These are phyloP conservation scores for Cyclotella cryptica DNA, from an alignment of 108 stramenopile genomes.

Conservation along the genomic window DNA sequence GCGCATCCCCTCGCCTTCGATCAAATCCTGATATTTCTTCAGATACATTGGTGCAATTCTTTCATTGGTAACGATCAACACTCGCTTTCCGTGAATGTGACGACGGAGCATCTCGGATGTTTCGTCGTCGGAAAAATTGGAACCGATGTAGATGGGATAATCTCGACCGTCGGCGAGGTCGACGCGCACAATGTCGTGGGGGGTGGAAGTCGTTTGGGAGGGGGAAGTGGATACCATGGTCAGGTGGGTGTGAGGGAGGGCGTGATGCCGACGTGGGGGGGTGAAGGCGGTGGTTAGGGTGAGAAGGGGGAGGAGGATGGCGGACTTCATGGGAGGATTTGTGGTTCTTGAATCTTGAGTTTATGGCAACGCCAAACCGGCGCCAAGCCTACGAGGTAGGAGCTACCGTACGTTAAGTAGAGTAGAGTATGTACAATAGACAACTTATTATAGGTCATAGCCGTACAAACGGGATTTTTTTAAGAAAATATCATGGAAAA, in stretches of 20 bases:
- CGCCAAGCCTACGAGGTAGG: too few relatives aligned
- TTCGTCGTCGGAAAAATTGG: slow-evolving; percentile 67
- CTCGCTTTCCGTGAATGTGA: slow-evolving; percentile 67
- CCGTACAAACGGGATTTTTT: too few relatives aligned
- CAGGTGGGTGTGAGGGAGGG: slow-evolving; percentile 4
- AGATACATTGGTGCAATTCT: slow-evolving; percentile 80
- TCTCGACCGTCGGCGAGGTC: slow-evolving; percentile 82
- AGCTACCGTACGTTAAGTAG: too few relatives aligned
- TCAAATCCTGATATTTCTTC: slow-evolving; percentile 64
- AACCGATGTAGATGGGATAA: slow-evolving; percentile 92
- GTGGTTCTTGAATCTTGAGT: too few relatives aligned
- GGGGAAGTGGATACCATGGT: slow-evolving; percentile 19
- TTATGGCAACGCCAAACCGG: too few relatives aligned
- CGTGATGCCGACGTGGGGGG: background rate
- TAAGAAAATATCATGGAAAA: too few relatives aligned
- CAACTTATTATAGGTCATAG: too few relatives aligned
- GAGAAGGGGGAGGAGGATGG: slow-evolving; percentile 13
- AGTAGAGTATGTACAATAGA: too few relatives aligned
- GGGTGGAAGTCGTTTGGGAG: background rate
- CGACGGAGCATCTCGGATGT: slow-evolving; percentile 31
- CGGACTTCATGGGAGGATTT: slow-evolving; percentile 10
- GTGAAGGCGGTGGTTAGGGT: slow-evolving; percentile 22
- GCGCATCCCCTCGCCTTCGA: slow-evolving; percentile 21
- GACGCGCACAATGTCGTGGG: slow-evolving; percentile 74
- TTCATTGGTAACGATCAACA: slow-evolving; percentile 84